Evolutionary conservation across 176 grass and related monocot genomes (phyloP).

Genomic region (Alloteropsis semialata): DNA sequence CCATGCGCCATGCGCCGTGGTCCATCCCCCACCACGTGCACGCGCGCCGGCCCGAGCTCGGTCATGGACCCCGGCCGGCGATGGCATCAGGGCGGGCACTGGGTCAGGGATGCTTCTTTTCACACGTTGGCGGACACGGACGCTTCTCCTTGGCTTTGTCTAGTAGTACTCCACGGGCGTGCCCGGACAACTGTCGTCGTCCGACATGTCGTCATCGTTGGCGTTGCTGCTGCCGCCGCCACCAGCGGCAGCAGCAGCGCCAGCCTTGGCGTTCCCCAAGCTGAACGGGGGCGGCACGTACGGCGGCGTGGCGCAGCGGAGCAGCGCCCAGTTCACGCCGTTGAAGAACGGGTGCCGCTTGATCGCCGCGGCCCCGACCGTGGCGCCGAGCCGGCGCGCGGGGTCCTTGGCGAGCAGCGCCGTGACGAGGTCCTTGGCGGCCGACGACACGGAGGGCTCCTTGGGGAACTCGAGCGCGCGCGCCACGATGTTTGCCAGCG

Average conservation of each 20-base stretch:
- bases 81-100: not conserved
- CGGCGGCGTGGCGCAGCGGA: slow-evolving; percentile 67
- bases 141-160: not conserved
- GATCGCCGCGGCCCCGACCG: slow-evolving; percentile 73
- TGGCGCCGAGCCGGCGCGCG: slow-evolving; percentile 50
- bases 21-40: slow-evolving; percentile 28
- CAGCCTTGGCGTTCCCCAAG: too few species aligned
- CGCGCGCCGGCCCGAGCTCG: not conserved
- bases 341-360: slow-evolving; percentile 82
- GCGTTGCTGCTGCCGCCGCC: not conserved
- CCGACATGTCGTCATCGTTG: slow-evolving; percentile 7
- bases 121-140: not conserved
- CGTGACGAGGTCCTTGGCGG: slow-evolving; percentile 56
- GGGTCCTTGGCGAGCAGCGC: slow-evolving; percentile 87
- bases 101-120: too few species aligned
- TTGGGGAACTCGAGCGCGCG: slow-evolving; percentile 91
- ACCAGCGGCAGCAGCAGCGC: too few species aligned
- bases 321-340: slow-evolving; percentile 87
- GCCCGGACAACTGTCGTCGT: slow-evolving; percentile 61
- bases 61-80: not conserved
- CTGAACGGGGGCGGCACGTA: slow-evolving; percentile 57
- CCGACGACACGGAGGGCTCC: slow-evolving; percentile 56
- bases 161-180: slow-evolving; percentile 83
- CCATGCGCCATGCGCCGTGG: slow-evolving; percentile 31
- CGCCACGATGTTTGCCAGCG: slow-evolving; percentile 88